Evolutionary conservation across 331 rosid genomes (phyloP).

Genomic region (Phaseolus coccineus): DNA sequence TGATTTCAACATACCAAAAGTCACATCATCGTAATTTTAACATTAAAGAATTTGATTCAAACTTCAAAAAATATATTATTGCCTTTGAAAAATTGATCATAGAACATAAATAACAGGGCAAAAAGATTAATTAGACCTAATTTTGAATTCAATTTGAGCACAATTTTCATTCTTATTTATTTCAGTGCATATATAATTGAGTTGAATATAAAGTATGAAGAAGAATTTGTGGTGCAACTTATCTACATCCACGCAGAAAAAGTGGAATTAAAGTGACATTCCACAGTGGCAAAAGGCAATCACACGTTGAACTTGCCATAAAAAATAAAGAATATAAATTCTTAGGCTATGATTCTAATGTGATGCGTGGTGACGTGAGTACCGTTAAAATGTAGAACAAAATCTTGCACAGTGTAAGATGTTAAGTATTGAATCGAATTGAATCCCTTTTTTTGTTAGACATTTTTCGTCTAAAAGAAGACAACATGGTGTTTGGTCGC

Average conservation of each 20-base stretch:
- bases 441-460: background rate
- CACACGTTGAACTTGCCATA: background rate
- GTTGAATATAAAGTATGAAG: background rate
- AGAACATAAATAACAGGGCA: too few relatives aligned
- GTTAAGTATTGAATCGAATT: background rate
- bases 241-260: constrained; percentile 18
- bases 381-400: constrained; percentile 11
- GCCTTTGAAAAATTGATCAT: too few relatives aligned
- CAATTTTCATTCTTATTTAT: too few relatives aligned
- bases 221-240: background rate
- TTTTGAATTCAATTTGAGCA: too few relatives aligned
- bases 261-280: background rate
- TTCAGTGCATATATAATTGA: background rate
- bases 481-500: constrained; percentile 23
- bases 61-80: too few relatives aligned
- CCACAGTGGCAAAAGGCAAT: background rate
- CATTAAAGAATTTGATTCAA: too few relatives aligned
- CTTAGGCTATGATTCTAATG: background rate
- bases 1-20: too few relatives aligned
- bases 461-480: constrained; percentile 7
- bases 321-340: too few relatives aligned
- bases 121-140: too few relatives aligned
- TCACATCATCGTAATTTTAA: too few relatives aligned
- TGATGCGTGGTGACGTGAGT: constrained; percentile 3
- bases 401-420: constrained; percentile 25